Base-by-base conservation (phyloP, 768 basidiomycete genomes). In the Tricholoma hemisulphureum region DNA sequence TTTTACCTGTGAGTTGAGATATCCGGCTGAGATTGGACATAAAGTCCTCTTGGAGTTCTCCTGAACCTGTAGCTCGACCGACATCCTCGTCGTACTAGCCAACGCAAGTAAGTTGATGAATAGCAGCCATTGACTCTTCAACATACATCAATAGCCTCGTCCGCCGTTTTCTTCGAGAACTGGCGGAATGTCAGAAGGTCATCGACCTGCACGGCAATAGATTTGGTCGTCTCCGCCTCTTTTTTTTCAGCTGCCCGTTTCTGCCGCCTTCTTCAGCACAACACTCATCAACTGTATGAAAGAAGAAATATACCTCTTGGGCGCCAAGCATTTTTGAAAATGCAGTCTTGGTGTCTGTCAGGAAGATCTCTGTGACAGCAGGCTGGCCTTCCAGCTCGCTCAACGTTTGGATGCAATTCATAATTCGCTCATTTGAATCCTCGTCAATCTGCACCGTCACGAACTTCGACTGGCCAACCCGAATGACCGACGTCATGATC, bases 381-480 rank as follows among this genome's bases (percentile, higher is more conserved):
- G 76, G 72, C 39, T 80, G 75, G 6, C 78, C 76, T 58, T 85
- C 79, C 31, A 96, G 76, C 61, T 94, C 87, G 63, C 94, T 93
- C 65, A 99, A 77, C 1, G 95, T 93, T 68, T 93, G 90, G 53
- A 99, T 89, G 74, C 97, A 99, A 71, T 89, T 92, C 81, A 97
- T 84, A 73, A 99, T 93, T 23, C 97, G 87, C 73, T 99, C 97
- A 63, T 86, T 89, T 5, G 94, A 95, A 71, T 99, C 97, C 70
- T 99, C 97, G 76, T 99, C 97, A 62, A 99, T 99, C n/a, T 92
- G 90, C 1, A 87, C 88, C 0, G 91, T 86, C 43, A 89, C 91
- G 63, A 96, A 95, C 69, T 95, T 96, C 54, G 94, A 95, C 75
- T 98, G 96, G 34, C 97, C 97, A 55, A 98, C 93, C 49, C 97